Evolutionary conservation across 768 basidiomycete genomes (phyloP).

Genomic region (Daedaleopsis sinensis): DNA sequence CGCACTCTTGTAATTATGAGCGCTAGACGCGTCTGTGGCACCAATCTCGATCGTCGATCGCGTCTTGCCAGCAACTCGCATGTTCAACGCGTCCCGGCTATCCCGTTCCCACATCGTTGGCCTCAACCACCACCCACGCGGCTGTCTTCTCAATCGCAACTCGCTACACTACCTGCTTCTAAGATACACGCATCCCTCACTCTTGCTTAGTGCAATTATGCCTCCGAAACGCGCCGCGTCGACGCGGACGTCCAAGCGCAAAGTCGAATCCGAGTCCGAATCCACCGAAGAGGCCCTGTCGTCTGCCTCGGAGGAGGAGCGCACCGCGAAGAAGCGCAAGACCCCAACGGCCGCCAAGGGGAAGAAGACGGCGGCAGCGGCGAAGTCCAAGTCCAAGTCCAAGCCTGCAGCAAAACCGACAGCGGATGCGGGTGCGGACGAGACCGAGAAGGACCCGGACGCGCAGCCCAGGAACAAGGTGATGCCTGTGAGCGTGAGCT

Average conservation of each 20-base stretch:
- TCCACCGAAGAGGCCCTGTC: neutral
- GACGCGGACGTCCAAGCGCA: slow-evolving; percentile 14
- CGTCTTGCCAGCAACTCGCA: slow-evolving; percentile 2
- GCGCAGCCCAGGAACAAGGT: slow-evolving; percentile 75
- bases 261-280: slow-evolving; percentile 4
- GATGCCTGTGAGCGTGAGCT: slow-evolving; percentile 61
- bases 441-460: neutral
- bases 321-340: slow-evolving; percentile 12
- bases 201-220: slow-evolving; percentile 1
- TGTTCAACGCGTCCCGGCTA: neutral
- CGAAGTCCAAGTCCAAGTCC: neutral
- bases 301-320: slow-evolving; percentile 5
- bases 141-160: neutral
- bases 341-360: neutral
- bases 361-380: neutral
- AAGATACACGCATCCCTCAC: too few relatives aligned
- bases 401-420: neutral
- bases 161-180: too few relatives aligned
- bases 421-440: neutral
- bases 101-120: neutral
- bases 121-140: neutral
- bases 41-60: slow-evolving; percentile 15
- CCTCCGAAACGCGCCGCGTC: slow-evolving; percentile 20
- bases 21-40: slow-evolving; percentile 23
- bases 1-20: neutral